phyloP scores from a whole-genome alignment of 2,329 filamentous ascomycete genomes.

The Talaromyces sp. region DNA sequence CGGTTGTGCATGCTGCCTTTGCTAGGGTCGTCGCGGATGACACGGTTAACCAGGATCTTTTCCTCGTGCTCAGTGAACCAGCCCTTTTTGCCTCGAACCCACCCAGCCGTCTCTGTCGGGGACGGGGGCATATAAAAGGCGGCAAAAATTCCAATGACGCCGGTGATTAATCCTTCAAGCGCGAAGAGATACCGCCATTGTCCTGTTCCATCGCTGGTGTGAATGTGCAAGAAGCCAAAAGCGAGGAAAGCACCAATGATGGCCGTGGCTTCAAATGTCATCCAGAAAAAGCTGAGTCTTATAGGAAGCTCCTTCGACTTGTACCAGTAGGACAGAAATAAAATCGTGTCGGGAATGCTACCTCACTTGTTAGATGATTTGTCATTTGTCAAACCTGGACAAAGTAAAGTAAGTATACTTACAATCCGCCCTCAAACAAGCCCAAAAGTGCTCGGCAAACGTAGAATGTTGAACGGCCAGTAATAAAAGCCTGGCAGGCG shows the following conservation, averaged over 20 bases:
- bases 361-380: neutral
- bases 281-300: conserved; percentile 68
- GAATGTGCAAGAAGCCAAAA: conserved; percentile 40
- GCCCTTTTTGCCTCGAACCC: conserved; percentile 57
- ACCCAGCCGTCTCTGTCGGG: conserved; percentile 60
- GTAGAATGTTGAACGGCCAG: conserved; percentile 40
- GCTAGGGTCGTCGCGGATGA: conserved; percentile 52
- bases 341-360: conserved; percentile 40
- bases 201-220: conserved; percentile 29
- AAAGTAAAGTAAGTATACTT: conserved; percentile 46
- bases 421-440: conserved; percentile 54
- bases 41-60: conserved; percentile 64
- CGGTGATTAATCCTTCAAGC: conserved; percentile 45
- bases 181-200: conserved; percentile 44
- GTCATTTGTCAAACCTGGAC: conserved; percentile 24
- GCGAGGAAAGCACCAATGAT: conserved; percentile 47
- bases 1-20: conserved; percentile 61
- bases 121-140: conserved; percentile 60
- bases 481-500: conserved; percentile 47
- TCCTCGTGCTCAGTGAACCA: conserved; percentile 67
- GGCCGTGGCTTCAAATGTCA: conserved; percentile 49
- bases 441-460: conserved; percentile 45
- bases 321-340: conserved; percentile 71
- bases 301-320: conserved; percentile 65
- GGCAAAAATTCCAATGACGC: conserved; percentile 52